Base-by-base conservation (phyloP, 495 filamentous ascomycete genomes). In the Thermothielavioides terrestris region DNA sequence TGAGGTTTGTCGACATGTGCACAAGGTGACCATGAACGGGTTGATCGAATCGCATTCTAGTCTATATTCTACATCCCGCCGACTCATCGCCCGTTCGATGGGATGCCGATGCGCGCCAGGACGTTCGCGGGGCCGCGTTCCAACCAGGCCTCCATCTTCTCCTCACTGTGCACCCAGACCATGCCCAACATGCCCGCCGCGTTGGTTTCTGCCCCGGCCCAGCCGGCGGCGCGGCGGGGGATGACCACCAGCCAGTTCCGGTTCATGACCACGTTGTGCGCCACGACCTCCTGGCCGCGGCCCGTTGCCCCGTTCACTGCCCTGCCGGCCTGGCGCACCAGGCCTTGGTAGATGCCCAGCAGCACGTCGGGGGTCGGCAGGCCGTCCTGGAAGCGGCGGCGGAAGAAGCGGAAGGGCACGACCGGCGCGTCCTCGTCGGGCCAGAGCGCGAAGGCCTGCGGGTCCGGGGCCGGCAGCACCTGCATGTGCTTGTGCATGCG, bases 401-500 rank as follows among this genome's bases (percentile, higher is more conserved):
- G 14, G 38, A 53, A 55, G 31, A 20, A 51, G 50, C 37, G 36
- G 25, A 56, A 60, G n/a, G 60, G 59, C 37, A 52, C 7, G 14
- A 22, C n/a, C 1, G 31, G 26, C 0, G 39, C 50, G 12, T 42
- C 31, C 9, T 42, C 15, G 27, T 60, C 55, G 15, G 49, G 52
- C 52, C 53, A 59, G 4, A 63, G 47, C 0, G 10, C 2, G 23
- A 56, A 54, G 10, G 34, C 17, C 10, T 53, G 41, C 9, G 22
- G 17, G 12, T 39, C 45, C 0, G 53, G 53, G 4, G 50, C 58
- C 1, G 68, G 65, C 34, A 73, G 42, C 17, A 74, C 39, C 25
- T 74, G 70, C 50, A 72, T 47, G 57, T 74, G 70, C 55, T 74
- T 74, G 57, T 74, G 70, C 49, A 65, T 50, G 18, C 70, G 44